Conservation (phyloP, 2,329 filamentous ascomycete species). For the Pseudomassariella vexata region DNA sequence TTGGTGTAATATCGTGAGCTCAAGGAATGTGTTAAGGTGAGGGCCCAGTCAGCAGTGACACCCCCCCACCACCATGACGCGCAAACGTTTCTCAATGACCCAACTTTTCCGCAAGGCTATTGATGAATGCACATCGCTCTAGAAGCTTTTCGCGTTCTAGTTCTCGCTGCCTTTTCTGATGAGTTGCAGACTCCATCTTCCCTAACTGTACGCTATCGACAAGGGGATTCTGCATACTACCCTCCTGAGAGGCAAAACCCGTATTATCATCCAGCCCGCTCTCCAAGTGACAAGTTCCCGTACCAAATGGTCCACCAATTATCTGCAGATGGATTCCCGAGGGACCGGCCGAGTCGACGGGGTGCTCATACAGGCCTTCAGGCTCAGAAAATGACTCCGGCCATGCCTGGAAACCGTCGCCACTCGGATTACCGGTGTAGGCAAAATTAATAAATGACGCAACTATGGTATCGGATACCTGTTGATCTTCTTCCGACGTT, state of each 20-base stretch:
- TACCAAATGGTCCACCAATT: neutral
- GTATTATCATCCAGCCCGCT: neutral
- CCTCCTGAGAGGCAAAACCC: slow-evolving; percentile 1
- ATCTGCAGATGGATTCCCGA: neutral
- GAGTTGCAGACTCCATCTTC: slow-evolving; percentile 9
- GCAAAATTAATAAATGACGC: slow-evolving; percentile 1
- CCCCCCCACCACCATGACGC: too few relatives aligned
- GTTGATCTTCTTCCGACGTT: neutral
- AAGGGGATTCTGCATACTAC: slow-evolving; percentile 8
- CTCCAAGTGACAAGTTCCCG: neutral
- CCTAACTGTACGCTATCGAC: slow-evolving; percentile 8
- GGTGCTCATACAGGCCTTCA: too few relatives aligned
- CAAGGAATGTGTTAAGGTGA: too few relatives aligned
- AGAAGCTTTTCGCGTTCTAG: slow-evolving; percentile 14
- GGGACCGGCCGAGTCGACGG: neutral
- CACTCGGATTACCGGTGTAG: slow-evolving; percentile 1
- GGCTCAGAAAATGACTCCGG: neutral
- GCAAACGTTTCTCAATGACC: neutral
- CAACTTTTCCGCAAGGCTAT: slow-evolving; percentile 15
- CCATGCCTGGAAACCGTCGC: neutral
- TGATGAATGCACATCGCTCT: slow-evolving; percentile 15
- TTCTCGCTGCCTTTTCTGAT: slow-evolving; percentile 6
- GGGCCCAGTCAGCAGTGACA: too few relatives aligned
- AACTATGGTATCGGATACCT: neutral
- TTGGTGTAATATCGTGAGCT: too few relatives aligned